Percentiles rank a stretch among this genome's conserved stretches.
phyloP scores from a whole-genome alignment of 139 green algal species.

The Closterium sp. region DNA sequence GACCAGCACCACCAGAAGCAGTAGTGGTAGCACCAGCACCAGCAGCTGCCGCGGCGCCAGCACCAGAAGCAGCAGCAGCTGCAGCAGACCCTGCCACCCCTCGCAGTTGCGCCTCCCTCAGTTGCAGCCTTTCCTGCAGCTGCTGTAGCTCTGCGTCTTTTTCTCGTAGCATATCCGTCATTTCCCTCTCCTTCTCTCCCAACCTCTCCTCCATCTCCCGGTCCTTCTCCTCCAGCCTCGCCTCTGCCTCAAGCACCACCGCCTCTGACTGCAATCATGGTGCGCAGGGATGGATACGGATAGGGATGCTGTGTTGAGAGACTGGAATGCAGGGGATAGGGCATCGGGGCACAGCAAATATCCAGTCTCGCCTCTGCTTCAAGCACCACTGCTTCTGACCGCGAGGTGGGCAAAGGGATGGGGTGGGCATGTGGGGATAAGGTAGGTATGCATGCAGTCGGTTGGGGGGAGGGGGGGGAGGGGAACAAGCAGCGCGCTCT shows the following conservation, averaged over 20 bases:
- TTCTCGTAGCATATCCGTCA: neutral
- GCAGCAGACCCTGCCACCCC: neutral
- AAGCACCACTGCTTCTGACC: too few relatives aligned
- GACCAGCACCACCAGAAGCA: neutral
- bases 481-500: neutral
- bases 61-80: neutral
- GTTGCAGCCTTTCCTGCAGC: neutral
- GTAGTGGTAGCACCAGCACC: too few relatives aligned
- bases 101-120: neutral
- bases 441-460: neutral
- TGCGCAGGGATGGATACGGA: neutral
- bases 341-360: too few relatives aligned
- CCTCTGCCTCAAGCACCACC: neutral
- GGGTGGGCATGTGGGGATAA: neutral
- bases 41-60: neutral
- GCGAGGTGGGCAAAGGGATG: neutral
- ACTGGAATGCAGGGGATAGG: too few relatives aligned
- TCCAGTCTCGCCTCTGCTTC: too few relatives aligned
- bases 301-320: too few relatives aligned
- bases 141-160: neutral
- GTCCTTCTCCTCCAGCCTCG: neutral
- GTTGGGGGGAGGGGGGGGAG: neutral
- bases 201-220: neutral
- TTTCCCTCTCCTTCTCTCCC: neutral
- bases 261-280: neutral